Conservation (phyloP, 2,329 filamentous ascomycete genomes). For the Colletotrichum tanaceti region DNA sequence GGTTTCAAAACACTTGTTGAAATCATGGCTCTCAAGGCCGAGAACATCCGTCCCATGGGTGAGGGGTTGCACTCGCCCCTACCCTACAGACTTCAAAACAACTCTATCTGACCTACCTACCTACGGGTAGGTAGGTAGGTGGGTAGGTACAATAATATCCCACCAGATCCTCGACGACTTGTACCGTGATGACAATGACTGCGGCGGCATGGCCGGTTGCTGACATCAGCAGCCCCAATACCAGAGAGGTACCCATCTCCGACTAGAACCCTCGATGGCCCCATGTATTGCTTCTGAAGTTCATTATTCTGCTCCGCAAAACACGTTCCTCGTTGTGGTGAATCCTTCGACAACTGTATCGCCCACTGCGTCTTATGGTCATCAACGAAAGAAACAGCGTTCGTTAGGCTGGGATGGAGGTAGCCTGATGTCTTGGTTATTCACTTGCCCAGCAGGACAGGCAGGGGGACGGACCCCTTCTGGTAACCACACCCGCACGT, state of each 20-base stretch:
- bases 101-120: neutral
- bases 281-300: too few relatives aligned
- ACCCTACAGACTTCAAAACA: neutral
- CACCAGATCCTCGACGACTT: constrained; percentile 27
- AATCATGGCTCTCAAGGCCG: constrained; percentile 3
- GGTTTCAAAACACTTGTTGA: constrained; percentile 1
- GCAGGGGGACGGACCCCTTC: constrained; percentile 5
- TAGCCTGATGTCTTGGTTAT: constrained; percentile 2
- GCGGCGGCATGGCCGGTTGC: constrained; percentile 19
- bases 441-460: neutral
- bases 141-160: constrained; percentile 12
- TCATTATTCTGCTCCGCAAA: neutral
- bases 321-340: neutral
- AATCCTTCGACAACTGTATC: neutral
- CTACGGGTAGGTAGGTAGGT: too few relatives aligned
- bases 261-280: neutral
- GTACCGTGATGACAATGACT: constrained; percentile 23
- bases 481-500: constrained; percentile 11
- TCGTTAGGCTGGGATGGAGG: neutral
- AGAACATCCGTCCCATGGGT: neutral
- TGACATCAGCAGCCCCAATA: constrained; percentile 16
- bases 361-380: neutral
- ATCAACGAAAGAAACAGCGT: constrained; percentile 11
- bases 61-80: too few relatives aligned
- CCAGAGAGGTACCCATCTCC: constrained; percentile 2